Evolutionary conservation across 2,329 filamentous ascomycete genomes (phyloP), one percentile per base, ranked within the genome.

Genomic region (Davidsoniella virescens): DNA sequence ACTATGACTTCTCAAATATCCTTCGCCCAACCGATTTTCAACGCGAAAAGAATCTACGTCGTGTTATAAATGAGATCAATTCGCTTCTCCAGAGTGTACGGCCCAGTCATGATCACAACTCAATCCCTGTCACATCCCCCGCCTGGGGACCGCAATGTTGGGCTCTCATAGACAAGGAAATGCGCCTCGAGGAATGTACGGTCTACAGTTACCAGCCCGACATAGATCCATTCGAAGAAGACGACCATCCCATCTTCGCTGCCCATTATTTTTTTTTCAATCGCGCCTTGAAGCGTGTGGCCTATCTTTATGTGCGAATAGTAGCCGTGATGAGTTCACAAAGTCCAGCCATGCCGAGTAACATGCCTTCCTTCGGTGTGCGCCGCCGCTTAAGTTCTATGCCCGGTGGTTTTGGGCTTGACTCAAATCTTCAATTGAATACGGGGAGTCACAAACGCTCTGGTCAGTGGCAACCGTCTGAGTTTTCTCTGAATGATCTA

Each of bases 231-330:
- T 94, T 93, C 59, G 83, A 88, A 58, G 87, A 87, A 55, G 88
- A 94, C 54, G 87, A 95, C 60, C 85, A 86, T 54, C 83, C 88
- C 8, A 88, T 98, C 55, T 98, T 90, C 90, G 87, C 85, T 46
- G 73, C 88, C 55, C 88, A 96, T 64, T 95, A 94, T 65, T 94
- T 98, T 70, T 94, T 96, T 65, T 96, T 95, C 74, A 95, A 94
- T 70, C 90, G 90, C 60, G 72, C 80, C 23, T 75, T 82, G 61
- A 96, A 96, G 69, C 80, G 92, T 40, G 90, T 98, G 16, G 88
- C 87, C 54, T 98, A 98, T 63, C 69, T 98, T 43, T 93, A 95
- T 60, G 76, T 95, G 43, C 82, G 90, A 54, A 88, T 86, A n/a
- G 78, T 95, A 43, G 90, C 78, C 52, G 82, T 82, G 57, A 80